Evolutionary conservation across 2,329 filamentous ascomycete genomes (phyloP), one percentile per base, ranked within the genome.

Genomic region (Fusarium secorum): DNA sequence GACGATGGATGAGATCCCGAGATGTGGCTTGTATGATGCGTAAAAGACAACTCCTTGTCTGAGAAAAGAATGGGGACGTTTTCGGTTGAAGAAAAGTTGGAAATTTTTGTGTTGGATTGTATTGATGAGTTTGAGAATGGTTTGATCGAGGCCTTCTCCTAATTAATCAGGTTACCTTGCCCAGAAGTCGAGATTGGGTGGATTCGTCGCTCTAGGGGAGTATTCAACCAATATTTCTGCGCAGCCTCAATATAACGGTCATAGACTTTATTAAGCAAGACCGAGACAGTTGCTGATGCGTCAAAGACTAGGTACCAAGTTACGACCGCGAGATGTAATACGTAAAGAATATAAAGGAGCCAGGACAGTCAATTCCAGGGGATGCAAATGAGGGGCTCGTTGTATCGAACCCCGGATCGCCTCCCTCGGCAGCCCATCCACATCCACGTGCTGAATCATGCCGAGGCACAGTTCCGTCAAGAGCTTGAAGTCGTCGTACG

Each of bases 401-500:
- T 45, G 54, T 48, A 66, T 66, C 22, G n/a, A 46, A 46, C 51
- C 61, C 48, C 44, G 66, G 67, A 60, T 51, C 64, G 48, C 55
- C 60, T 60, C 60, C 44, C 63, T 65, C 64, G 57, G 64, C 64
- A 64, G 62, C 63, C 67, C 45, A 42, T 62, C 56, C 56, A 46
- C 52, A 35, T 66, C 63, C 63, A 72, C 69, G 48, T 71, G 64
- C 55, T 66, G 35, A 33, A 70, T 45, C 46, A 36, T 63, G 48
- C 69, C 69, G 69, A 71, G 69, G 69, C 69, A 72, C 64, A 57
- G 58, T 56, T 17, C 56, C 44, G 36, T 38, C n/a, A 30, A 35
- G 59, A 46, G 30, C 33, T 52, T 35, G 35, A 55, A 33, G 33
- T 56, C 14, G 22, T 26, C 18, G 22, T 26, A 24, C 15, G 22